A percentile compares a stretch with the other conserved stretches of the same genome.
phyloP scores from a whole-genome alignment of 495 filamentous ascomycete genomes.

The Aspergillus coremiiformis region DNA sequence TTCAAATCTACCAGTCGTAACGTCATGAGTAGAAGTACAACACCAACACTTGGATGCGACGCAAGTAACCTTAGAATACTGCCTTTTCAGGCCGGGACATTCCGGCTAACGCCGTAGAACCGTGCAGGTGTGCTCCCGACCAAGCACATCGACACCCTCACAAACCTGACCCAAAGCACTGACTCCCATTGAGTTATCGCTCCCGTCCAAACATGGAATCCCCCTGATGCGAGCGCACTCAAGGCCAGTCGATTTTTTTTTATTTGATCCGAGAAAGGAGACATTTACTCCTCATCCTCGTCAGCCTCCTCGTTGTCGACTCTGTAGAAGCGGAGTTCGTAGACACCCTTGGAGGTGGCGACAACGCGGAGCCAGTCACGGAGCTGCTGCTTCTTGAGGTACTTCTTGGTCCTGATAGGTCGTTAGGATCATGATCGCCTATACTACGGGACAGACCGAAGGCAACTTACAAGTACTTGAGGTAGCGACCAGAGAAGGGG shows the following conservation, averaged over 20 bases:
- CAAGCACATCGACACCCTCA: slow-evolving; percentile 7
- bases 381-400: slow-evolving; percentile 99
- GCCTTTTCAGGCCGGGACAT: slow-evolving; percentile 14
- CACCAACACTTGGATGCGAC: background rate
- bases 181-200: slow-evolving; percentile 2
- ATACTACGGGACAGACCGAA: background rate
- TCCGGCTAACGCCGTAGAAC: background rate
- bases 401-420: slow-evolving; percentile 87
- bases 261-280: slow-evolving; percentile 1
- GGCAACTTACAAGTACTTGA: slow-evolving; percentile 90
- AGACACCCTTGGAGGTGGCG: slow-evolving; percentile 91
- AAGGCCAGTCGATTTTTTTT: slow-evolving; percentile 5
- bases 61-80: background rate
- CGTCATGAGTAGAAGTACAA: slow-evolving; percentile 24
- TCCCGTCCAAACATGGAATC: slow-evolving; percentile 3
- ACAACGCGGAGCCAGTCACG: slow-evolving; percentile 99
- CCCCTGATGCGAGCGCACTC: slow-evolving; percentile 3
- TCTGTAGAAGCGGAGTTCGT: slow-evolving; percentile 99
- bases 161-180: background rate
- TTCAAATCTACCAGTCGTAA: slow-evolving; percentile 27
- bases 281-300: slow-evolving; percentile 90
- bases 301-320: slow-evolving; percentile 95
- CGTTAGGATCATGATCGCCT: background rate
- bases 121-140: background rate
- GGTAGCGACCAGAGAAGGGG: slow-evolving; percentile 94